Evolutionary conservation across 1,139 yeast genomes (phyloP), one percentile per base, ranked within the genome.

Genomic region (Ogataea hybrid): DNA sequence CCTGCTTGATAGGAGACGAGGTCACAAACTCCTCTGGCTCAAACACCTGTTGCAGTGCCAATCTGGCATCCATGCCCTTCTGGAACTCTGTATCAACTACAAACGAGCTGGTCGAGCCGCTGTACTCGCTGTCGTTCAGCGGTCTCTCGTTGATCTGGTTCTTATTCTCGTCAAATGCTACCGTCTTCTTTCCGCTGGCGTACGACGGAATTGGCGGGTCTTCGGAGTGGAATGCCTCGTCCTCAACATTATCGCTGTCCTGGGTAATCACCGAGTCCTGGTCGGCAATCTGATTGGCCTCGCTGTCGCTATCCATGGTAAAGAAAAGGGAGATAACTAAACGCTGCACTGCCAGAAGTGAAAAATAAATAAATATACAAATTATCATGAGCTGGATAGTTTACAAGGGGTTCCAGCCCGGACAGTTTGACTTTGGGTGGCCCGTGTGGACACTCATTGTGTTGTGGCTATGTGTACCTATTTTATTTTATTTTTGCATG

Each of bases 391-490:
- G 31, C 30, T 57, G 56, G 54, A 50, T 58, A 17, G 49, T 50
- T 20, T 58, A 53, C 35, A 42, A 32, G 16, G 63, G 63, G 5
- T 57, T 47, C 34, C 50, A 47, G 6, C 32, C 43, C 10, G 54
- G 47, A 11, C 47, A 47, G 18, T 55, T 56, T 28, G 32, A 37
- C 7, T 52, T 49, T 30, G 46, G 52, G 2, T 39, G 39, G 16
- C 58, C 63, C 9, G 48, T 50, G 4, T 65, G 67, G 65, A 49
- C 54, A 6, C 47, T 72, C 16, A 42, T 69, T 1, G 49, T 46
- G 0, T 18, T 69, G 1, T 73, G 73, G 59, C 28, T 66, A 2
- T 35, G 54, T 1, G 49, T 65, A 3, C 79, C 79, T 0, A 14
- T 48, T 11, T 9, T 50, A 3, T 42, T 45, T 20, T 53, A 51